Evolutionary conservation across 306 rosid genomes (phyloP), one percentile per base, ranked within the genome.

Genomic region (Aeschynomene evenia): DNA sequence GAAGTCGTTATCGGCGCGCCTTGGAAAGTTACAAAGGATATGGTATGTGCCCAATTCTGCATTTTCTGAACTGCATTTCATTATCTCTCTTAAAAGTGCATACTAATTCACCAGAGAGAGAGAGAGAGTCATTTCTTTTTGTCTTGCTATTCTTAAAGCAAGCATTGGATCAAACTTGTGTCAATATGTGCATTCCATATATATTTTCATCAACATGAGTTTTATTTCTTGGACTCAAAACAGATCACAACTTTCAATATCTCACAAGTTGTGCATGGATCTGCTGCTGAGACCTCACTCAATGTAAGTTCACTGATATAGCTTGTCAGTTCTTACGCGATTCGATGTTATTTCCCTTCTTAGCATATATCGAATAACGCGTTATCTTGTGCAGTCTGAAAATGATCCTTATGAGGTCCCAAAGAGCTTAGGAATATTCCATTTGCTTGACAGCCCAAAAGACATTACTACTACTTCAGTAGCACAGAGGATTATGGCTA

Each of bases 1-100:
- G 99, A 95, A 80, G 99, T 95, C 78, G 91, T 95, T 65, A 91
- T 95, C 29, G 99, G 99, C 59, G 91, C 99, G 34, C 99, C 99
- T 49, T 91, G 89, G 95, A 86, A 87, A 81, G 85, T 91, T 75
- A 84, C 97, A 53, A 87, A 79, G 53, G 99, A 95, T 77, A 82
- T 95, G 99, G 99, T 95, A 60, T 59, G 95, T 67, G 13, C 69
- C 50, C 20, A 63, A 58, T 31, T 58, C 42, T 43, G 14, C 18
- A 12, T 42, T 42, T 42, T 42, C 49, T 67, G 39, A 34, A 70
- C 53, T 60, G 66, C 63, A 39, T 55, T 56, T 5, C 19, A 39
- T 49, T 59, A 53, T 26, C 21, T 67, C 13, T 24, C 28, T 20
- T 43, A 24, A 13, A 12, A 5, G 4, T 37, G 43, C 43, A 37